Evolutionary conservation across 805 yeast genomes (phyloP).

Genomic region (Kazachstania africana): DNA sequence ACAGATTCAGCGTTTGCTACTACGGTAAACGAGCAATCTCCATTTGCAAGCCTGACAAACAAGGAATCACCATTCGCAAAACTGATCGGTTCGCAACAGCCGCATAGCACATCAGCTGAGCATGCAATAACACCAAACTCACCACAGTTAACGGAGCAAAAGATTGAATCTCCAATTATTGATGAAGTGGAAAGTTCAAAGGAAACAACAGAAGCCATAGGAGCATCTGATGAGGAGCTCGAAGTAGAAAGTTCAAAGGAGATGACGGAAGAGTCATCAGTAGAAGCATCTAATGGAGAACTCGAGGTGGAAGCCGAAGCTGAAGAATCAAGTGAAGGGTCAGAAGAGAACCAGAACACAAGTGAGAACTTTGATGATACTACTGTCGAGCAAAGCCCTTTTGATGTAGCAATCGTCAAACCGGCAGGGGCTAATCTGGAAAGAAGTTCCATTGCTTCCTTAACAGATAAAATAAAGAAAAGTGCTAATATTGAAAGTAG

Average conservation of each 20-base stretch:
- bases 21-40: background rate
- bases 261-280: background rate
- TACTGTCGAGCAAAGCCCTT: slow-evolving; percentile 16
- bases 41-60: slow-evolving; percentile 1
- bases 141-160: too few relatives aligned
- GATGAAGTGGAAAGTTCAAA: too few relatives aligned
- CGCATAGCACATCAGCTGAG: too few relatives aligned
- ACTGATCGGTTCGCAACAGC: too few relatives aligned
- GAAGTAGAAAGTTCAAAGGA: background rate
- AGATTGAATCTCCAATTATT: too few relatives aligned
- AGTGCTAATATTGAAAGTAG: slow-evolving; percentile 12
- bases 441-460: slow-evolving; percentile 9
- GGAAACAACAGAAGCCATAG: background rate
- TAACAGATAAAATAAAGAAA: slow-evolving; percentile 20
- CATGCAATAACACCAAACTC: too few relatives aligned
- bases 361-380: slow-evolving; percentile 11
- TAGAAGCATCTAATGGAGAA: background rate
- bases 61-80: too few relatives aligned
- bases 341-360: too few relatives aligned
- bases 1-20: slow-evolving; percentile 8
- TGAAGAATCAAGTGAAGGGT: too few relatives aligned
- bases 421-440: background rate
- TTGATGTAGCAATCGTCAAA: background rate
- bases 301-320: background rate
- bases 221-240: background rate